These are phyloP conservation scores for Diplodia corticola DNA, from an alignment of 2,329 filamentous ascomycete species.

Conservation along the genomic window DNA sequence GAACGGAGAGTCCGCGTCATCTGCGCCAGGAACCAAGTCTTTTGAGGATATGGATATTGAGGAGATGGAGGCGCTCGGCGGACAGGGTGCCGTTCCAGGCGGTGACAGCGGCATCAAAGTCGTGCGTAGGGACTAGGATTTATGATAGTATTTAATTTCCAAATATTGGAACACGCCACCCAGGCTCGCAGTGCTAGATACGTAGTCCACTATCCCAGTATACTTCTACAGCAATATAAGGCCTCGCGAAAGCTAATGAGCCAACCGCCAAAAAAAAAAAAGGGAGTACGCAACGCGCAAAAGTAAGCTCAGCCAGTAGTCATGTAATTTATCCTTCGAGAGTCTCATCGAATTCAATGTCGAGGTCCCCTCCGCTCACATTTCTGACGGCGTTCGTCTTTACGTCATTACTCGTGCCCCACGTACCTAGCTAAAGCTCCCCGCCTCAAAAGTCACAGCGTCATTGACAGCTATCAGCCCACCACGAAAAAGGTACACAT, in stretches of 20 bases:
- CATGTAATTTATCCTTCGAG: not conserved
- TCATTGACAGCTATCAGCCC: constrained; percentile 17
- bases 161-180: not conserved
- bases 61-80: constrained; percentile 39
- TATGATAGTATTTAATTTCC: not conserved
- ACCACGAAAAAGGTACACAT: not conserved
- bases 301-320: not conserved
- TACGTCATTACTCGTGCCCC: constrained; percentile 8
- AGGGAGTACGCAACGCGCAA: not conserved
- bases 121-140: constrained; percentile 54
- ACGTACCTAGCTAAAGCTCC: not conserved
- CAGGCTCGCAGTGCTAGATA: not conserved
- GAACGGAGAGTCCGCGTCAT: constrained; percentile 21
- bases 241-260: not conserved
- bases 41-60: constrained; percentile 41
- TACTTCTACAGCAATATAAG: not conserved
- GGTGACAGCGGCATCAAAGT: constrained; percentile 69
- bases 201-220: not conserved
- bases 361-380: not conserved
- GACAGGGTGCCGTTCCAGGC: constrained; percentile 23
- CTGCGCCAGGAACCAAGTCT: not conserved
- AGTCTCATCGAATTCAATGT: not conserved
- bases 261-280: not conserved
- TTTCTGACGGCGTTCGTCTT: not conserved
- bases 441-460: not conserved